phyloP scores from a whole-genome alignment of 805 yeast species.

The Candida parachauliodes region DNA sequence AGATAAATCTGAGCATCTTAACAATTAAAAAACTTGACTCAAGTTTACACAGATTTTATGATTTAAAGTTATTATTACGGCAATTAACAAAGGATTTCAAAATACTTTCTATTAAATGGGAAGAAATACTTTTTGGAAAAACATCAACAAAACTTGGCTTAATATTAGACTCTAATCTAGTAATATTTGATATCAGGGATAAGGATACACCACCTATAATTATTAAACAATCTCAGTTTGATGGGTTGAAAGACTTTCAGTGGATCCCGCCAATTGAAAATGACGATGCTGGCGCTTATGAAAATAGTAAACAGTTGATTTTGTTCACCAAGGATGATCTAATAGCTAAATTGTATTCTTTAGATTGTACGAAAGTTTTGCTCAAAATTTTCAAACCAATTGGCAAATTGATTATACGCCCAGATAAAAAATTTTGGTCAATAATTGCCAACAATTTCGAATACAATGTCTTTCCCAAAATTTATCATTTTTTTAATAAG shows the following conservation, averaged over 20 bases:
- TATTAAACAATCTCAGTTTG: conserved; percentile 24
- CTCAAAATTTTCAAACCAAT: conserved; percentile 33
- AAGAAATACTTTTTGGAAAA: conserved; percentile 10
- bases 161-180: conserved; percentile 17
- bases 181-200: conserved; percentile 22
- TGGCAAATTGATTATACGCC: conserved; percentile 13
- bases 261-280: conserved; percentile 30
- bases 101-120: conserved; percentile 22
- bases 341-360: conserved; percentile 31
- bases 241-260: conserved; percentile 27
- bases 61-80: background rate
- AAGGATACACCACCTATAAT: conserved; percentile 22
- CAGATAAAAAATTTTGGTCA: conserved; percentile 28
- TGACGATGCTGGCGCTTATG: conserved; percentile 25
- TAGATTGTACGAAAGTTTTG: conserved; percentile 31
- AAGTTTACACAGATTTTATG: background rate
- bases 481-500: conserved; percentile 28
- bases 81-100: background rate
- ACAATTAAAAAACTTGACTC: background rate
- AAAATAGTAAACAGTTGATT: conserved; percentile 30
- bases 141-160: conserved; percentile 29
- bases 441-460: conserved; percentile 23
- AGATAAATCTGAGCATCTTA: background rate
- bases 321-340: conserved; percentile 25
- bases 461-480: conserved; percentile 16